Conservation (phyloP, 768 basidiomycete genomes). For the Kwoniella botswanensis region DNA sequence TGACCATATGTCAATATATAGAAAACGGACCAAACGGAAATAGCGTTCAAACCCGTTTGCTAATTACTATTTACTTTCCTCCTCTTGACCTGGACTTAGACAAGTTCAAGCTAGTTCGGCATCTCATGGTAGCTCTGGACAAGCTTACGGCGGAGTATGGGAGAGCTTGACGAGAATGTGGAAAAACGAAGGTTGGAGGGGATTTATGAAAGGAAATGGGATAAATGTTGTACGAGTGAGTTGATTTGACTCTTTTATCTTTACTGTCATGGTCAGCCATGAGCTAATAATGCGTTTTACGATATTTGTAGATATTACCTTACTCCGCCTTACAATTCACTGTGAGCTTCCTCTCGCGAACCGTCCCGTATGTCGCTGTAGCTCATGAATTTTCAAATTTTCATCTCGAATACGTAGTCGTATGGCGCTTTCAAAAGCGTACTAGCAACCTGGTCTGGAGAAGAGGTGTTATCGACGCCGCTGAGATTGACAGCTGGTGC, state of each 20-base stretch:
- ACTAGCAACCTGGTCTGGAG: slow-evolving; percentile 72
- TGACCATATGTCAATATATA: neutral
- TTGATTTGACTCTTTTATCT: slow-evolving; percentile 2
- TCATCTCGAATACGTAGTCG: slow-evolving; percentile 24
- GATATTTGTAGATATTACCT: slow-evolving; percentile 74
- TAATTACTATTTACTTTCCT: too few species aligned
- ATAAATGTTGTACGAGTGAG: slow-evolving; percentile 61
- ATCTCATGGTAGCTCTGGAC: slow-evolving; percentile 19
- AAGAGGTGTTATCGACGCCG: slow-evolving; percentile 82
- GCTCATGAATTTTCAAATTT: slow-evolving; percentile 2
- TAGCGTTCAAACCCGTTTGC: too few species aligned
- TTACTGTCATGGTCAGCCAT: slow-evolving; percentile 6
- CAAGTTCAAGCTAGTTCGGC: slow-evolving; percentile 78
- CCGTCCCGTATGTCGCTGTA: neutral
- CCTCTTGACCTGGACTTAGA: slow-evolving; percentile 59
- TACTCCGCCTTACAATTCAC: slow-evolving; percentile 67
- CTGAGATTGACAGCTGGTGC: slow-evolving; percentile 84
- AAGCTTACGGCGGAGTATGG: slow-evolving; percentile 50
- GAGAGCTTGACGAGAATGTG: slow-evolving; percentile 72
- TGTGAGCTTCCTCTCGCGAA: slow-evolving; percentile 30
- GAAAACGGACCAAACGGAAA: neutral
- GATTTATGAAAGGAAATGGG: slow-evolving; percentile 91
- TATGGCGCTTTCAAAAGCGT: slow-evolving; percentile 87
- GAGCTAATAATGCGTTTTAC: slow-evolving; percentile 73
- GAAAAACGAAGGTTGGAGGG: slow-evolving; percentile 88